Percentiles rank a stretch among this genome's conserved stretches.
Conservation (phyloP, 306 rosid genomes). For the Pterocarpus santalinus region DNA sequence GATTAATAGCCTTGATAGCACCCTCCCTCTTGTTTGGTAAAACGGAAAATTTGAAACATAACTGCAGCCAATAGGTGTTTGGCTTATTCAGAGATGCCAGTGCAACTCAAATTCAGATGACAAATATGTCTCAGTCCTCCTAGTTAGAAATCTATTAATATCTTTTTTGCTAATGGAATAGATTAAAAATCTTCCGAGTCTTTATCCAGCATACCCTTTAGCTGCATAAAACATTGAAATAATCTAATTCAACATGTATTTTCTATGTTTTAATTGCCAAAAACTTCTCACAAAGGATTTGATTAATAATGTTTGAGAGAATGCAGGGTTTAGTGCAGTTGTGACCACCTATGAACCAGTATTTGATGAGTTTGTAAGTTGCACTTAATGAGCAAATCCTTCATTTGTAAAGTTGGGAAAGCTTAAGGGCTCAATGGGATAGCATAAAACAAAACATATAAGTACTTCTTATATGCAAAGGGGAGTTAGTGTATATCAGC, state of each 20-base stretch:
- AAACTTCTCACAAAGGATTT: not conserved
- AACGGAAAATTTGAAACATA: not conserved
- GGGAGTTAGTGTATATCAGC: not conserved
- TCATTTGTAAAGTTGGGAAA: not conserved
- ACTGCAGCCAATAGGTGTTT: not conserved
- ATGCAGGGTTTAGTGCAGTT: conserved; percentile 3
- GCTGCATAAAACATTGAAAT: not conserved
- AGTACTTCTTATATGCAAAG: conserved; percentile 5
- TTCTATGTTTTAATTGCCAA: not conserved
- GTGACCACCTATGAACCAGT: not conserved
- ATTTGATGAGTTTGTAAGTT: not conserved
- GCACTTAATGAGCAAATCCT: not conserved
- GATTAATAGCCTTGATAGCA: not conserved
- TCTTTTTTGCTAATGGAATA: not conserved
- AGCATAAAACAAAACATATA: not conserved
- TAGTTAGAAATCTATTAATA: conserved; percentile 15
- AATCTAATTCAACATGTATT: not conserved
- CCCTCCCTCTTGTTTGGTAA: not conserved
- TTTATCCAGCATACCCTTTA: not conserved
- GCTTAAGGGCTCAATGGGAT: not conserved
- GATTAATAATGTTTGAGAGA: not conserved
- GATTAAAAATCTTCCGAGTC: not conserved
- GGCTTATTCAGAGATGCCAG: not conserved
- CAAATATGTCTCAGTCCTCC: not conserved
- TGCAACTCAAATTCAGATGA: conserved; percentile 18